Base-by-base conservation (phyloP, 345 rosid genomes). In the Eucalyptus erythrocorys region DNA sequence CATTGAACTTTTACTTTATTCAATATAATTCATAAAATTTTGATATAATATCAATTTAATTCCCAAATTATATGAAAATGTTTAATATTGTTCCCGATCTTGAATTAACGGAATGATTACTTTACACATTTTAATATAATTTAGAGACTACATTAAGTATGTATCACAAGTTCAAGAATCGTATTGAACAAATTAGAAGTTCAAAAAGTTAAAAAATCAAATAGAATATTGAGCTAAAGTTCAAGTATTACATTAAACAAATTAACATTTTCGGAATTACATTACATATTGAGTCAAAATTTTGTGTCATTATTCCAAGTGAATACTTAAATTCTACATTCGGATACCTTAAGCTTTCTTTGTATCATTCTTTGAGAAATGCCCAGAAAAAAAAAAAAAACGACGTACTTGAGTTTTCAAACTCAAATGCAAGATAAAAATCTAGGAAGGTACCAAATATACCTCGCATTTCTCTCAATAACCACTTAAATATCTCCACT, bases 31-130 rank as follows among this genome's bases (percentile, higher is more conserved):
- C 4, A 51, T 21, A 1, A 51, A 19, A 0, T 51, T 0, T 51
- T 51, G 5, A 51, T 21, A 51, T 2, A 51, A 51, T 1, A 51
- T 51, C 0, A 51, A 51, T 51, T 3, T 19, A 51, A 51, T 21
- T 51, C 0, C 1, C 0, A 0, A 51, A 51, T 2, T 51, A 51
- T 51, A 51, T 51, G 4, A 0, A 51, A 21, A 8, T 8, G 0
- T 21, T 0, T 21, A 51, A 51, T 51, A 51, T 21, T 21, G 24
- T 51, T 2, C 24, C 4, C 0, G 0, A 51, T 51, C 5, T 21
- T 51, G 26, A 51, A 55, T 55, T 55, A 55, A 55, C 6, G 0
- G 3, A 24, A 55, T 24, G 13, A 55, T 24, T 22, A 55, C 3
- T 4, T 55, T 55, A 10, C 1, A 24, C 61, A 55, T 9, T 24